phyloP scores from a whole-genome alignment of 495 filamentous ascomycete genomes.

The Trichoderma reesei region DNA sequence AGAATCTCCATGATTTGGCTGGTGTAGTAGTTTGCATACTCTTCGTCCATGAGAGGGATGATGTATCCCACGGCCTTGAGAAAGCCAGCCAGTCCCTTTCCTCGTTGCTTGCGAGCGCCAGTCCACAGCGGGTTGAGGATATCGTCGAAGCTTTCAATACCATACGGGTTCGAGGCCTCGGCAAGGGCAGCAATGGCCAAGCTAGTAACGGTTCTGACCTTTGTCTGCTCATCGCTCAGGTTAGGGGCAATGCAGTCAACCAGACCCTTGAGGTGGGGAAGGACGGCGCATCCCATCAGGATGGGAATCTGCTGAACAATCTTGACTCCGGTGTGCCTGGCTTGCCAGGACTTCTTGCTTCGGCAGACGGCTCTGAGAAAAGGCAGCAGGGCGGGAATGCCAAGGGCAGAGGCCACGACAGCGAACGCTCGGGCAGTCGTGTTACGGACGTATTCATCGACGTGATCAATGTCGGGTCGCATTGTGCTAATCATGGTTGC shows the following conservation, averaged over 20 bases:
- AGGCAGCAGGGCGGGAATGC: constrained; percentile 88
- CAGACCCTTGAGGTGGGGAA: constrained; percentile 90
- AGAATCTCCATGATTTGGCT: constrained; percentile 98
- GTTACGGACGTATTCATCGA: constrained; percentile 98
- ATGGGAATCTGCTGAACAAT: constrained; percentile 99
- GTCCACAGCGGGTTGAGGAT: constrained; percentile 97
- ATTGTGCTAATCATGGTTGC: constrained; percentile 99
- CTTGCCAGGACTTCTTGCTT: constrained; percentile 98
- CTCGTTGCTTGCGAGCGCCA: constrained; percentile 87
- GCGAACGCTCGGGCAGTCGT: constrained; percentile 97
- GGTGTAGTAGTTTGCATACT: constrained; percentile 98
- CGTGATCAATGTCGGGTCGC: constrained; percentile 97
- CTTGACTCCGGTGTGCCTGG: constrained; percentile 97
- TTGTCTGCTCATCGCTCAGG: constrained; percentile 93
- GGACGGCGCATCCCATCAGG: constrained; percentile 93
- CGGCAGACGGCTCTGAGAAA: constrained; percentile 93
- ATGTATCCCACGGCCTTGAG: constrained; percentile 97
- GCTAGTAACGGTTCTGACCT: constrained; percentile 91
- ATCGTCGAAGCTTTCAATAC: constrained; percentile 97
- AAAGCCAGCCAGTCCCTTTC: constrained; percentile 92
- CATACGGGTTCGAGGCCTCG: constrained; percentile 94
- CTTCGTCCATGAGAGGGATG: constrained; percentile 98
- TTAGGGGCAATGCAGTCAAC: constrained; percentile 96
- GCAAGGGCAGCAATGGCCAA: constrained; percentile 92
- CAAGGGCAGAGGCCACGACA: constrained; percentile 91